Evolutionary conservation across 306 rosid species (phyloP).

Genomic region (Chamaecrista fasciculata): DNA sequence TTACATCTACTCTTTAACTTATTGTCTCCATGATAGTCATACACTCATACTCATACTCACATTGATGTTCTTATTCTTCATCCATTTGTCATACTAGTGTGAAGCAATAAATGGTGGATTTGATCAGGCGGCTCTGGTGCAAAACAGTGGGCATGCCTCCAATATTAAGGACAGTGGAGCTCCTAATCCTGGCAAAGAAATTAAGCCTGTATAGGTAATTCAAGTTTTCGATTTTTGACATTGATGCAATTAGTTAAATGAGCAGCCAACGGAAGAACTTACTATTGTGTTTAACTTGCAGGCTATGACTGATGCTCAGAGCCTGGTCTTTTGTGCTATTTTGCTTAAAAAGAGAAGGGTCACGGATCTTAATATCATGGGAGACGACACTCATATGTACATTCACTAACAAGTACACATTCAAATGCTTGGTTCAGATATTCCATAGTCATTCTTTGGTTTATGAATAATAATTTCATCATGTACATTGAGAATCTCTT

Average conservation of each 20-base stretch:
- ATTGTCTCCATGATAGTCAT: not conserved
- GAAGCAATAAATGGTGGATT: constrained; percentile 47
- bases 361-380: constrained; percentile 46
- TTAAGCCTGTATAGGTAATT: constrained; percentile 38
- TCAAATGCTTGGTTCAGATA: constrained; percentile 36
- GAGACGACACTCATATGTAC: constrained; percentile 46
- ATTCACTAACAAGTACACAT: constrained; percentile 38
- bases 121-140: constrained; percentile 47
- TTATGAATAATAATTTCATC: constrained; percentile 37
- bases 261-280: constrained; percentile 14
- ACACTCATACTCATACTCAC: constrained; percentile 16
- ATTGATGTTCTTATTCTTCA: constrained; percentile 18
- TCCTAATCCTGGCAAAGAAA: constrained; percentile 42
- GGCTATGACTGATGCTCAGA: constrained; percentile 47
- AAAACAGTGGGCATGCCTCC: constrained; percentile 36
- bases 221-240: constrained; percentile 9
- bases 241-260: not conserved
- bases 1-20: not conserved
- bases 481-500: constrained; percentile 1
- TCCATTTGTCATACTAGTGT: constrained; percentile 40
- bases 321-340: constrained; percentile 20
- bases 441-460: constrained; percentile 51
- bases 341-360: constrained; percentile 25
- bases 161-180: constrained; percentile 41
- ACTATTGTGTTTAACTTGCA: constrained; percentile 30